These are phyloP conservation scores for Gaeumannomyces sp. DNA, from an alignment of 2,329 filamentous ascomycete species.

Conservation along the genomic window DNA sequence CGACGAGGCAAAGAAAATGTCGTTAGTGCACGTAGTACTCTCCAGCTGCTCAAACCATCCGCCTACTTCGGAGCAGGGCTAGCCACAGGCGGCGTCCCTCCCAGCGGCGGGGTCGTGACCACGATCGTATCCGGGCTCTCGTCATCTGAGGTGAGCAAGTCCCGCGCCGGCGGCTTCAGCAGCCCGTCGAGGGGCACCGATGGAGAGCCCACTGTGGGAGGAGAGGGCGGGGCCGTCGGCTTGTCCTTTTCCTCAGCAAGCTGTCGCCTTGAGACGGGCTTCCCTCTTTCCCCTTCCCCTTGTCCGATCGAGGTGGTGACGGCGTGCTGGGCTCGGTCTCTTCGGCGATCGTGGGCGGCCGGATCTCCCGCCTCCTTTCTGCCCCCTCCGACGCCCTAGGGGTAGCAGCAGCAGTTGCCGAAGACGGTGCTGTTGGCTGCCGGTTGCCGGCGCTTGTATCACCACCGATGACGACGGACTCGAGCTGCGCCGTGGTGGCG, in stretches of 20 bases:
- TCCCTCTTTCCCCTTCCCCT: not conserved
- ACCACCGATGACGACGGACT: slow-evolving; percentile 19
- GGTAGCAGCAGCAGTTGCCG: not conserved
- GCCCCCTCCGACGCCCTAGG: not conserved
- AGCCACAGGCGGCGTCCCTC: slow-evolving; percentile 10
- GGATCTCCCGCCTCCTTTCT: not conserved
- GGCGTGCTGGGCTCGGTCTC: not conserved
- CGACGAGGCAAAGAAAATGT: not conserved
- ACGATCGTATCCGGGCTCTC: slow-evolving; percentile 22
- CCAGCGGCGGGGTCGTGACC: slow-evolving; percentile 17
- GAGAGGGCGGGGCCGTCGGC: not conserved
- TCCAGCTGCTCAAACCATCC: not conserved
- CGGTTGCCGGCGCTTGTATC: slow-evolving; percentile 5
- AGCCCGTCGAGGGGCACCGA: slow-evolving; percentile 4
- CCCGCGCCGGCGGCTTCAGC: slow-evolving; percentile 8
- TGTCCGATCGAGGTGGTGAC: slow-evolving; percentile 1
- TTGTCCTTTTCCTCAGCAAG: not conserved
- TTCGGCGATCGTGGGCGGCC: not conserved
- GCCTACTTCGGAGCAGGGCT: not conserved
- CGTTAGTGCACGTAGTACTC: too few species aligned
- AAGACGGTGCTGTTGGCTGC: not conserved
- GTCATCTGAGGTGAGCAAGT: slow-evolving; percentile 12
- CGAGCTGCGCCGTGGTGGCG: slow-evolving; percentile 24
- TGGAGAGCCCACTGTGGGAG: not conserved
- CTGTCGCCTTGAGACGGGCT: not conserved